Evolutionary conservation across 371 early-diverging fungal genomes (phyloP), one percentile per base, ranked within the genome.

Genomic region (Chytridium lagenaria): DNA sequence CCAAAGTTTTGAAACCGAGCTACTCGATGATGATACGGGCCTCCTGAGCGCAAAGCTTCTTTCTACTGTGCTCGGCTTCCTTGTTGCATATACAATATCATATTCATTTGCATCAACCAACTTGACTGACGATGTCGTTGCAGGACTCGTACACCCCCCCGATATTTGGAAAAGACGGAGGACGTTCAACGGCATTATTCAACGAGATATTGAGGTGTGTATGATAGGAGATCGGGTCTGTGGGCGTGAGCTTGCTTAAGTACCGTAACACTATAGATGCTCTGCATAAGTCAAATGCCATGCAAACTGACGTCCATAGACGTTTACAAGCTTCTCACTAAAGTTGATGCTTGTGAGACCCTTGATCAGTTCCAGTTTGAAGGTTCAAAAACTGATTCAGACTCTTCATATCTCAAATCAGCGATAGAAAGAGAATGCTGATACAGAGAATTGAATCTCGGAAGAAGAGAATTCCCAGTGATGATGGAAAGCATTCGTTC

Each of bases 391-490:
- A 66, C 26, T 1, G 66, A 44, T 16, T 66, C 66, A 10, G 66
- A 40, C 28, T 66, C 66, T 10, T 66, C 66, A 30, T n/a, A 66
- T 38, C 49, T 5, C 2, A 66, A 30, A 2, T 66, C 66, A 12
- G 31, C 12, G 19, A 37, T 7, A 37, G 31, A 34, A 61, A 61
- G 31, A 10, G 34, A 7, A 23, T 31, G 37, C 26, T 61, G 61
- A 26, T 34, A 61, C 5, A 61, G 23, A 2, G 61, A 12, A 28
- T 15, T 30, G 44, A n/a, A 66, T 10, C 66, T 38, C 19, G 66
- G 69, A 1, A 74, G 65, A 12, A 75, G 49, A 2, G 67, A 26
- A 28, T 2, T 3, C 3, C 75, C 75, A 19, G 38, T 69, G 7
- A 65, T n/a, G 49, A 75, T 40, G 5, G 66, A n/a, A 10, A 40